Conservation (phyloP, 2,329 filamentous ascomycete species). For the Cordyceps cicadae region DNA sequence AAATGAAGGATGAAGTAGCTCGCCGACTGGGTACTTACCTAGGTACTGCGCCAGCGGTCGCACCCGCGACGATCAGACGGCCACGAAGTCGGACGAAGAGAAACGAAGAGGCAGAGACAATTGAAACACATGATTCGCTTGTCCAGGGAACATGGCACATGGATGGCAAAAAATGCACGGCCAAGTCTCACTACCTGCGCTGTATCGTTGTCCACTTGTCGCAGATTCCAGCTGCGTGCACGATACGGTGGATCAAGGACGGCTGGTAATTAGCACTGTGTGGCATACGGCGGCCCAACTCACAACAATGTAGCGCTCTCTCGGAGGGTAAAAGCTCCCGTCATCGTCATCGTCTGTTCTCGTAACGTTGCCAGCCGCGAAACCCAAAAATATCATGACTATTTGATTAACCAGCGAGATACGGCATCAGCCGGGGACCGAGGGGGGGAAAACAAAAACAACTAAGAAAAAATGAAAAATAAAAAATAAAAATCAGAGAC, state of each 20-base stretch:
- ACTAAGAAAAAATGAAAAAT: too few relatives aligned
- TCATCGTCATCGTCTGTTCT: background rate
- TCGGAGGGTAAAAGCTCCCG: background rate
- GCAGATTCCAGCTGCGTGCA: background rate
- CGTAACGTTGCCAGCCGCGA: background rate
- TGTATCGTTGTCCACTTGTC: background rate
- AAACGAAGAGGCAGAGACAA: background rate
- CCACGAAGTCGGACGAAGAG: background rate
- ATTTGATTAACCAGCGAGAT: background rate
- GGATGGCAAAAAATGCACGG: background rate
- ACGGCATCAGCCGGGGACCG: background rate
- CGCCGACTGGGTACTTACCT: too few relatives aligned
- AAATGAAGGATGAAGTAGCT: too few relatives aligned
- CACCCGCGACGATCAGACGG: background rate
- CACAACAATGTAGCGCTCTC: background rate
- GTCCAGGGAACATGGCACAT: background rate
- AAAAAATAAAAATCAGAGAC: background rate
- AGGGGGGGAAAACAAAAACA: too few relatives aligned
- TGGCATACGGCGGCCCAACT: background rate
- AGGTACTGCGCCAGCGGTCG: too few relatives aligned
- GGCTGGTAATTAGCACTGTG: background rate
- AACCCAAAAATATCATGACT: background rate
- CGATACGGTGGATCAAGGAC: too few relatives aligned
- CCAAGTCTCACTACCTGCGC: background rate
- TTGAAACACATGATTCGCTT: background rate